Conservation (phyloP, 1,139 yeast species). For the Kluyveromyces sp. region DNA sequence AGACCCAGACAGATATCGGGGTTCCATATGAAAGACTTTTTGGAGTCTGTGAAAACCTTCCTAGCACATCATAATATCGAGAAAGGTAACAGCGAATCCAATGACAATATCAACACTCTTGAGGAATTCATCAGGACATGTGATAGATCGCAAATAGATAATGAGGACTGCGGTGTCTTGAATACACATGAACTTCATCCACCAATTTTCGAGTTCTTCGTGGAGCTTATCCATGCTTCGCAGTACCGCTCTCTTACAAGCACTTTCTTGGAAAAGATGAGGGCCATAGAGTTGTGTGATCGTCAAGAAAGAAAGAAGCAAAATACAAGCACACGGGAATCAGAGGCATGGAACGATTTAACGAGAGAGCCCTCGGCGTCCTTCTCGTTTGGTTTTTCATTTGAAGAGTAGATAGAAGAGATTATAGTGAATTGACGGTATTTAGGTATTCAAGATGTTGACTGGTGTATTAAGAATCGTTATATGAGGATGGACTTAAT, state of each 20-base stretch:
- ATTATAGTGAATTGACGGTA: background rate
- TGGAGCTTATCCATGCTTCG: conserved; percentile 35
- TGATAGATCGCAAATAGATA: conserved; percentile 20
- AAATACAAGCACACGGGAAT: conserved; percentile 19
- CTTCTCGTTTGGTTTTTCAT: conserved; percentile 30
- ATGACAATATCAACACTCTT: conserved; percentile 17
- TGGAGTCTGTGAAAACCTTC: conserved; percentile 34
- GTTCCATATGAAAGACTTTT: conserved; percentile 52
- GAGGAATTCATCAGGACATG: conserved; percentile 22
- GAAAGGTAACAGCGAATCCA: conserved; percentile 7
- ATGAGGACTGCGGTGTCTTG: conserved; percentile 38
- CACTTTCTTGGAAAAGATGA: conserved; percentile 34
- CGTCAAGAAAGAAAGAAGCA: conserved; percentile 23
- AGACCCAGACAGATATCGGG: conserved; percentile 74
- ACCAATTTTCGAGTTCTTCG: conserved; percentile 55
- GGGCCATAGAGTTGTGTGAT: conserved; percentile 27
- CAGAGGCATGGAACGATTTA: conserved; percentile 31
- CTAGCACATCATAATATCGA: conserved; percentile 13
- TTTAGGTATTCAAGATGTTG: background rate
- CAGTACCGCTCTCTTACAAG: conserved; percentile 32
- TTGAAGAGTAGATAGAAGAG: conserved; percentile 8
- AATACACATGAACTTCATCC: conserved; percentile 34
- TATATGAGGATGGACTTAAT: background rate
- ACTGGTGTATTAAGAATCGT: background rate
- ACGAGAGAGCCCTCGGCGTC: conserved; percentile 14